phyloP scores from a whole-genome alignment of 495 filamentous ascomycete genomes.

The Trypethelium eluteriae region DNA sequence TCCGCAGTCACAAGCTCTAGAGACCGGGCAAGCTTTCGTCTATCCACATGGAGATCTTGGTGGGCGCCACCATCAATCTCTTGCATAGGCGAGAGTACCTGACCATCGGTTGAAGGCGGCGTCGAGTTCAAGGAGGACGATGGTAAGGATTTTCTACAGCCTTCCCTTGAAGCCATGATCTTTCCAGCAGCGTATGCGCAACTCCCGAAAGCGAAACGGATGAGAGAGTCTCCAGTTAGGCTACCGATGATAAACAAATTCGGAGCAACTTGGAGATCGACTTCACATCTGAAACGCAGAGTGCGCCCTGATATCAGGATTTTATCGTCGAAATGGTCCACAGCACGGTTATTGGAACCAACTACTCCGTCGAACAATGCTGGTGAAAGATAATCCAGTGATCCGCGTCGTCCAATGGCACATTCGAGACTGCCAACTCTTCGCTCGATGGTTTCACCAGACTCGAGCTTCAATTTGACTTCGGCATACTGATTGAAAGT shows the following conservation, averaged over 20 bases:
- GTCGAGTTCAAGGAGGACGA: background rate
- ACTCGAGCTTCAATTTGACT: constrained; percentile 42
- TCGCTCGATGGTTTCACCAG: constrained; percentile 43
- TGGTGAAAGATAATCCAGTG: constrained; percentile 47
- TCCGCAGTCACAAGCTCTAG: constrained; percentile 23
- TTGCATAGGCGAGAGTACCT: background rate
- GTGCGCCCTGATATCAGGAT: constrained; percentile 48
- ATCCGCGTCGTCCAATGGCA: constrained; percentile 54
- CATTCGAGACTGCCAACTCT: constrained; percentile 49
- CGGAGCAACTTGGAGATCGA: constrained; percentile 48
- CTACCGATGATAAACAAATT: constrained; percentile 57
- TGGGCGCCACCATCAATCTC: constrained; percentile 25
- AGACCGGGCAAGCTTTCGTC: constrained; percentile 21
- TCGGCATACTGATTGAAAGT: constrained; percentile 26
- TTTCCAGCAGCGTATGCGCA: constrained; percentile 53
- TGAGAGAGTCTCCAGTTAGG: constrained; percentile 56
- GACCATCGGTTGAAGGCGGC: background rate
- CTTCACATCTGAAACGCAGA: constrained; percentile 47
- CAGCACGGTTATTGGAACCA: constrained; percentile 18
- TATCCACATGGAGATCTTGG: constrained; percentile 28
- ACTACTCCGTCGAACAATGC: constrained; percentile 47
- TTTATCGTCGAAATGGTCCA: constrained; percentile 22
- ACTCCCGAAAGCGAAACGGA: constrained; percentile 57
- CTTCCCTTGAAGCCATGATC: constrained; percentile 35
- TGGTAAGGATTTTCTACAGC: constrained; percentile 7